These are phyloP conservation scores for Rhizoclosmatium sp. DNA, from an alignment of 192 early-diverging fungal species.

Conservation along the genomic window DNA sequence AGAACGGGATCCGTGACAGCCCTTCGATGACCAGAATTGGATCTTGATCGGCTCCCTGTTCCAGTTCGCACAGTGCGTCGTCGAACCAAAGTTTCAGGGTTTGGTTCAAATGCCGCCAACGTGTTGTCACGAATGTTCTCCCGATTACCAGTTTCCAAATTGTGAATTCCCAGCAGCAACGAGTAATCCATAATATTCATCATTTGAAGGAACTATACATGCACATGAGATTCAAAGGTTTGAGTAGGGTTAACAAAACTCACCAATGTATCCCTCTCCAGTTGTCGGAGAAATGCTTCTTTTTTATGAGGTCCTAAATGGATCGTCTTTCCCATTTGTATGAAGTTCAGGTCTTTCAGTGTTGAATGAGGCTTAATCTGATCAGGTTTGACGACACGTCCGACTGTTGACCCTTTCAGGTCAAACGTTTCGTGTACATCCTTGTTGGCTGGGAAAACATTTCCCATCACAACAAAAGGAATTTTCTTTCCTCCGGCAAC, in stretches of 20 bases:
- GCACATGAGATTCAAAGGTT: neutral
- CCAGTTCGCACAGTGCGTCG: neutral
- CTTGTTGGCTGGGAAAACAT: conserved; percentile 97
- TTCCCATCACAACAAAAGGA: conserved; percentile 99
- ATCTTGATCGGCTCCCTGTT: conserved; percentile 1
- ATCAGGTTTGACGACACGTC: conserved; percentile 79
- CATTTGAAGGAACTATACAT: conserved; percentile 65
- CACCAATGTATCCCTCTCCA: conserved; percentile 81
- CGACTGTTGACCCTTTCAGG: conserved; percentile 92
- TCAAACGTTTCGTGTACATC: conserved; percentile 97
- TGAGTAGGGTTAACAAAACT: neutral
- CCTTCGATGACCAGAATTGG: neutral
- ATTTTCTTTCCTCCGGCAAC: conserved; percentile 91
- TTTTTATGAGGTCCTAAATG: conserved; percentile 84
- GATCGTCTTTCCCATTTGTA: conserved; percentile 72
- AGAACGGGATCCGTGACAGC: neutral
- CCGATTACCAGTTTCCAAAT: conserved; percentile 75
- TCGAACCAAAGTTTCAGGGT: conserved; percentile 38
- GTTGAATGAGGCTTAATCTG: conserved; percentile 82
- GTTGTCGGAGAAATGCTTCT: conserved; percentile 83
- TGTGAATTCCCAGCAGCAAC: conserved; percentile 91
- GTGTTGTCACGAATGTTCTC: conserved; percentile 93
- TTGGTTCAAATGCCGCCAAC: conserved; percentile 82
- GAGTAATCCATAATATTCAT: conserved; percentile 98
- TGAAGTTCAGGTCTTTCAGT: conserved; percentile 98